These are phyloP conservation scores for Alternaria alternata DNA, from an alignment of 2,329 filamentous ascomycete species.

Conservation along the genomic window DNA sequence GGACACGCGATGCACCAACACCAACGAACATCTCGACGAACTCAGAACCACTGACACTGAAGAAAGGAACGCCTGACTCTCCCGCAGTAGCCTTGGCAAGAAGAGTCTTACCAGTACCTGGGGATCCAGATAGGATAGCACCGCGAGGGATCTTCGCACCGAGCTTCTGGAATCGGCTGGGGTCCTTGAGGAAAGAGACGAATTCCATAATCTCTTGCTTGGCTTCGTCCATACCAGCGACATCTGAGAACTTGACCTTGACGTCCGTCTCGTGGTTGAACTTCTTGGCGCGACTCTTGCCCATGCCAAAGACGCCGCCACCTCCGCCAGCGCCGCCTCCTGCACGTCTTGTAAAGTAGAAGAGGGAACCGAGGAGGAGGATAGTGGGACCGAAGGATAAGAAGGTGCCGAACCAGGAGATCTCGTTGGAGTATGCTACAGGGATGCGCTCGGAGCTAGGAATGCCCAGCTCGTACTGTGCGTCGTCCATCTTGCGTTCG, in stretches of 20 bases:
- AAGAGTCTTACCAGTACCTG: constrained; percentile 97
- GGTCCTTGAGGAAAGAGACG: constrained; percentile 94
- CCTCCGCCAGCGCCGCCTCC: constrained; percentile 66
- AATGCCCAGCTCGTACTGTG: constrained; percentile 86
- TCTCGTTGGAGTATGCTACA: constrained; percentile 83
- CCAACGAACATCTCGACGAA: constrained; percentile 99
- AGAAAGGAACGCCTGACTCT: constrained; percentile 96
- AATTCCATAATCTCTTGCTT: constrained; percentile 99
- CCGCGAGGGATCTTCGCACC: constrained; percentile 98
- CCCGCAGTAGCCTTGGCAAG: constrained; percentile 97
- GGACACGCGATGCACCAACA: constrained; percentile 93
- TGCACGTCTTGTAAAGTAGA: constrained; percentile 81
- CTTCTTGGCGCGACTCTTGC: constrained; percentile 92
- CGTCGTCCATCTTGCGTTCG: constrained; percentile 85
- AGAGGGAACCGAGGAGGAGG: constrained; percentile 81
- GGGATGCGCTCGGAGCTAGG: constrained; percentile 89
- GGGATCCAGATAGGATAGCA: constrained; percentile 95
- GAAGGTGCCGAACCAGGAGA: constrained; percentile 74
- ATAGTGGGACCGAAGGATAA: constrained; percentile 87
- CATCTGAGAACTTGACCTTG: constrained; percentile 96
- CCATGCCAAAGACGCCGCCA: constrained; percentile 89
- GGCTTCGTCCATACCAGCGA: constrained; percentile 97
- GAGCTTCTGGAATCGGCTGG: constrained; percentile 88
- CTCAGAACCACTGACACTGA: constrained; percentile 96
- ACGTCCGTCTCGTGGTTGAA: constrained; percentile 98